Conservation (phyloP, 495 filamentous ascomycete genomes). For the Penicillium chermesinum region DNA sequence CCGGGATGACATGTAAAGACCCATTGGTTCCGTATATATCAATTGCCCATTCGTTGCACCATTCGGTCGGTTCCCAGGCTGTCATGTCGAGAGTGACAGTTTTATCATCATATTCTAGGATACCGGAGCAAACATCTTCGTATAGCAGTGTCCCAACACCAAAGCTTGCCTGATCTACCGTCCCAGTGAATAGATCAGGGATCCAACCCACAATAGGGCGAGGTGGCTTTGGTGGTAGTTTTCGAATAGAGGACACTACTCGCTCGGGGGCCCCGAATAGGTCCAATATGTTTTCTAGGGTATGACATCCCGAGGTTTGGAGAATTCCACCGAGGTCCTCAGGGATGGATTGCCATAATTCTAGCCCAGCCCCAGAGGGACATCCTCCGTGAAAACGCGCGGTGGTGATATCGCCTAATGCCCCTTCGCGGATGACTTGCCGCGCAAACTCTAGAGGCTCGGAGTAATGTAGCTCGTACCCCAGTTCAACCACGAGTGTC, state of each 20-base stretch:
- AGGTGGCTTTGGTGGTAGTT: neutral
- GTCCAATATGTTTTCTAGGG: neutral
- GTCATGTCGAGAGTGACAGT: neutral
- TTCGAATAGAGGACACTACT: slow-evolving; percentile 1
- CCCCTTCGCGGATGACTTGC: neutral
- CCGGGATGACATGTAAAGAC: slow-evolving; percentile 11
- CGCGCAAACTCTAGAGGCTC: neutral
- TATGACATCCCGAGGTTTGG: slow-evolving; percentile 1
- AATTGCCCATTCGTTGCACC: slow-evolving; percentile 18
- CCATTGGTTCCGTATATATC: slow-evolving; percentile 15
- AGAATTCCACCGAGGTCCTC: slow-evolving; percentile 1
- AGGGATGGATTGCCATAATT: neutral
- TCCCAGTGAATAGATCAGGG: neutral
- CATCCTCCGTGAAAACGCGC: neutral
- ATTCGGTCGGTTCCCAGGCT: slow-evolving; percentile 11
- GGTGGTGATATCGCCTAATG: neutral
- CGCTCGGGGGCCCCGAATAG: neutral
- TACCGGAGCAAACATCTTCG: neutral
- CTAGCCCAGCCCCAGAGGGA: neutral
- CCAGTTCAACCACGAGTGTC: neutral
- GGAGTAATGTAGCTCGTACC: slow-evolving; percentile 1
- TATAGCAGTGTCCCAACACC: neutral
- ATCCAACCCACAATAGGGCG: neutral
- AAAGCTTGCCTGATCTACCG: neutral
- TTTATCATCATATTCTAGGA: neutral